Conservation (phyloP, 1,139 yeast species). For the Nakaseomyces delphensis region DNA sequence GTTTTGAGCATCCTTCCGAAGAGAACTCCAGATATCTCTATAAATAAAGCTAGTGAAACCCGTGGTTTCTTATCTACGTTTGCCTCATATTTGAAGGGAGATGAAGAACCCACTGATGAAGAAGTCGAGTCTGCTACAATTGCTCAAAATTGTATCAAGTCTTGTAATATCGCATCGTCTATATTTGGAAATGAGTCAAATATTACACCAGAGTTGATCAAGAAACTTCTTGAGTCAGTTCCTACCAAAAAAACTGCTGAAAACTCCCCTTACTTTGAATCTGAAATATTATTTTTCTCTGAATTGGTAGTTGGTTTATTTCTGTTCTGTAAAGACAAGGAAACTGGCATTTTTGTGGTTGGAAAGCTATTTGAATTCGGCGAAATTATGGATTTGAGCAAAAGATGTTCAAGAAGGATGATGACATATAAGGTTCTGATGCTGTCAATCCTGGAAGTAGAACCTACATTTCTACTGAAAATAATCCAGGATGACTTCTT, state of each 20-base stretch:
- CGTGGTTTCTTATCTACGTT: slow-evolving; percentile 82
- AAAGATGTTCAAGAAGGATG: slow-evolving; percentile 23
- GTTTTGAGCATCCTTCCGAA: slow-evolving; percentile 46
- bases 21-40: slow-evolving; percentile 57
- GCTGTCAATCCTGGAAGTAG: slow-evolving; percentile 27
- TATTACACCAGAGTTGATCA: slow-evolving; percentile 4
- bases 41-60: slow-evolving; percentile 51
- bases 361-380: slow-evolving; percentile 19
- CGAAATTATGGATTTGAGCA: slow-evolving; percentile 15
- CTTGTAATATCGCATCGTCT: slow-evolving; percentile 7
- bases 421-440: slow-evolving; percentile 25
- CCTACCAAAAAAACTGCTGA: background rate
- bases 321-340: slow-evolving; percentile 38
- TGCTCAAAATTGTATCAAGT: slow-evolving; percentile 36
- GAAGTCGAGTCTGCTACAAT: slow-evolving; percentile 81
- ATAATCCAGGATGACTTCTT: slow-evolving; percentile 23
- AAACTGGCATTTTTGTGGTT: slow-evolving; percentile 24
- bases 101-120: slow-evolving; percentile 88
- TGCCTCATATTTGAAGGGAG: slow-evolving; percentile 88
- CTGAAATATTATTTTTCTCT: slow-evolving; percentile 6
- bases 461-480: background rate
- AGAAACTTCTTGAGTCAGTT: slow-evolving; percentile 2
- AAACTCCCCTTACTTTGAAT: slow-evolving; percentile 6
- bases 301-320: slow-evolving; percentile 27
- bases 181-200: slow-evolving; percentile 6